Base-by-base conservation (phyloP, 345 rosid species). In the Viola odorata region DNA sequence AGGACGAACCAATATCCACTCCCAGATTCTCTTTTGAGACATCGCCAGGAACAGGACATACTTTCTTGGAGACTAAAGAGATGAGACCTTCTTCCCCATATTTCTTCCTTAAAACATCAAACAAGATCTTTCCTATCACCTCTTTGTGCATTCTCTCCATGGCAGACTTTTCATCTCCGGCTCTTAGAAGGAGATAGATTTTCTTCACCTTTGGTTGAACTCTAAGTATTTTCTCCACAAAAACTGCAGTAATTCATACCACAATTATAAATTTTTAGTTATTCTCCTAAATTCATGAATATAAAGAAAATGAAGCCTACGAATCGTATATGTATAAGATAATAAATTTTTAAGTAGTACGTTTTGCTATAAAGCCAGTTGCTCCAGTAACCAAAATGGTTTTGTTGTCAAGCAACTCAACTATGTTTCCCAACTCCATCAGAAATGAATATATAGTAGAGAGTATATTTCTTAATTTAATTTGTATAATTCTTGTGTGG, bases 171-270 rank as follows among this genome's bases (percentile, higher is more conserved):
- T 62, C 41, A 56, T 80, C 78, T 5, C 63, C 13, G 6, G 80
- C 84, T 64, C 84, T 61, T 9, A 80, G n/a, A 58, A 80, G 76
- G 23, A 79, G 77, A 60, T 69, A 75, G 16, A 74, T 51, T 45
- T 49, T 75, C 69, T 67, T 66, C 54, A 73, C 69, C 12, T 70
- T 41, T 7, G 78, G 81, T 47, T 77, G 81, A 12, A 63, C 66
- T 63, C 82, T 75, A 42, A 78, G 47, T 42, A 72, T 56, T 53
- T 70, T 71, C 66, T 75, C 75, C 57, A 69, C 51, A 53, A 69
- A 79, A 69, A 75, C 81, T 77, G 62, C 60, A 14, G 32, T 37
- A n/a, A n/a, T n/a, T n/a, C n/a, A n/a, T n/a, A n/a, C n/a, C n/a
- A n/a, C n/a, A n/a, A n/a, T n/a, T n/a, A n/a, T n/a, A n/a, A n/a